Evolutionary conservation across 139 green algal genomes (phyloP).

Genomic region (Chlamydomonas sp.): DNA sequence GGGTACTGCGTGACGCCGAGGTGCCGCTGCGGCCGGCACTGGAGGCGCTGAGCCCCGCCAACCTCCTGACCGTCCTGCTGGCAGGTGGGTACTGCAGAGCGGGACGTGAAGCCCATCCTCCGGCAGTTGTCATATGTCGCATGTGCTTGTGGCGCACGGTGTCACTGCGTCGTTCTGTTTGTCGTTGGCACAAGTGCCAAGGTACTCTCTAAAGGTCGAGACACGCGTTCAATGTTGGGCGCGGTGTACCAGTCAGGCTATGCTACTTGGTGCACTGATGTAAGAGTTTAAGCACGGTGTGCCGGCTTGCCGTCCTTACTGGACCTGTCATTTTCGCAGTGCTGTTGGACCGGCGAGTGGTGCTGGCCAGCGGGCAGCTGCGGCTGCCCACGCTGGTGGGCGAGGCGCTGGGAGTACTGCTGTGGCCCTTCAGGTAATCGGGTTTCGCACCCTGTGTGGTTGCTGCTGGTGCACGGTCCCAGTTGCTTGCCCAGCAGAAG

Average conservation of each 20-base stretch:
- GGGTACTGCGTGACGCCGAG: conserved; percentile 38
- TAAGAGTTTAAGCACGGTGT: neutral
- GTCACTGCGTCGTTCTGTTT: neutral
- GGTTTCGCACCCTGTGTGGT: too few species aligned
- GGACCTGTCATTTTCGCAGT: conserved; percentile 27
- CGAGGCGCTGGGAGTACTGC: conserved; percentile 54
- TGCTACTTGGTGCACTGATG: neutral
- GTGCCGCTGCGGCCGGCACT: conserved; percentile 51
- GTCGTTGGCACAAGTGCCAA: neutral
- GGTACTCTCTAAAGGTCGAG: neutral
- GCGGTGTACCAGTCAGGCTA: too few species aligned
- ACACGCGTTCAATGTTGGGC: neutral
- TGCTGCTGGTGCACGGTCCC: too few species aligned
- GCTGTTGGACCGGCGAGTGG: conserved; percentile 59
- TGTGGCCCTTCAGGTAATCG: conserved; percentile 51
- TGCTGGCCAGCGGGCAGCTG: conserved; percentile 44
- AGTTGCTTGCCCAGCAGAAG: too few species aligned
- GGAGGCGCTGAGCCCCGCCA: conserved; percentile 40
- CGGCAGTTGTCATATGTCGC: neutral
- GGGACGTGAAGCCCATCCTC: neutral
- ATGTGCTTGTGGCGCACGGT: neutral
- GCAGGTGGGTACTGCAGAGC: conserved; percentile 41
- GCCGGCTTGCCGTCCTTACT: neutral
- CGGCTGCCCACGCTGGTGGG: conserved; percentile 49
- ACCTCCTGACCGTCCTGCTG: conserved; percentile 49